A percentile compares a stretch with the other conserved stretches of the same genome.
Evolutionary conservation across 2,329 filamentous ascomycete genomes (phyloP).

Genomic region (Penicillium sp.): DNA sequence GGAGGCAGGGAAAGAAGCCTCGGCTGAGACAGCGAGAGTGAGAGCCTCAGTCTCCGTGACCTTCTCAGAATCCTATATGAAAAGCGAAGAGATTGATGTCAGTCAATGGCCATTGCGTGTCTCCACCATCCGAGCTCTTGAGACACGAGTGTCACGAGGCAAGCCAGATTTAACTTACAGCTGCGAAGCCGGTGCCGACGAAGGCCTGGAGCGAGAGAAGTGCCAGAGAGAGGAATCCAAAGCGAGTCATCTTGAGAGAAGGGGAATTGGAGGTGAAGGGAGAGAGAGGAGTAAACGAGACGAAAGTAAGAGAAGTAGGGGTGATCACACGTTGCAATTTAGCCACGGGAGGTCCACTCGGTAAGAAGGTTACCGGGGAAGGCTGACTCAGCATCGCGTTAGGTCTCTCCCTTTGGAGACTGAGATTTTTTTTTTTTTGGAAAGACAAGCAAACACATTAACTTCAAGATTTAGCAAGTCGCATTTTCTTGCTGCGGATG

Average conservation of each 20-base stretch:
- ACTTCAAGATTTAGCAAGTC: neutral
- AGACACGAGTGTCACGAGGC: conserved; percentile 9
- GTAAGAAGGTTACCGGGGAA: conserved; percentile 16
- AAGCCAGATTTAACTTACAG: conserved; percentile 52
- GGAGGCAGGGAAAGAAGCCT: conserved; percentile 62
- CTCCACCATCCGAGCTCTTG: conserved; percentile 4
- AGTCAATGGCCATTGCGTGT: conserved; percentile 26
- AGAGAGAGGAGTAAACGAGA: conserved; percentile 11
- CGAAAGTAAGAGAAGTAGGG: conserved; percentile 16
- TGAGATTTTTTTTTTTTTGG: conserved; percentile 17
- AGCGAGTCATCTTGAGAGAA: conserved; percentile 65
- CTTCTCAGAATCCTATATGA: conserved; percentile 59
- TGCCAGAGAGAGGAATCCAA: conserved; percentile 71
- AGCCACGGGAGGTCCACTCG: conserved; percentile 30
- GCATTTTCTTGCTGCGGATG: neutral
- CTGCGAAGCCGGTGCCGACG: conserved; percentile 63
- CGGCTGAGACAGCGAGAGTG: conserved; percentile 57
- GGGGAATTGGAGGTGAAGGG: conserved; percentile 8
- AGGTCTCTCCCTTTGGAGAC: conserved; percentile 10
- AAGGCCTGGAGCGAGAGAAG: conserved; percentile 70
- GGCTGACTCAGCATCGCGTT: conserved; percentile 24
- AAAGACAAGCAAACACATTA: conserved; percentile 8
- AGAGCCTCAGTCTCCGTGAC: conserved; percentile 65
- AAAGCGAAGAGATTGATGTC: conserved; percentile 11
- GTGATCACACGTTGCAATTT: conserved; percentile 28